Evolutionary conservation across 805 yeast species (phyloP), one percentile per base, ranked within the genome.

Genomic region (Babjeviella inositovora): DNA sequence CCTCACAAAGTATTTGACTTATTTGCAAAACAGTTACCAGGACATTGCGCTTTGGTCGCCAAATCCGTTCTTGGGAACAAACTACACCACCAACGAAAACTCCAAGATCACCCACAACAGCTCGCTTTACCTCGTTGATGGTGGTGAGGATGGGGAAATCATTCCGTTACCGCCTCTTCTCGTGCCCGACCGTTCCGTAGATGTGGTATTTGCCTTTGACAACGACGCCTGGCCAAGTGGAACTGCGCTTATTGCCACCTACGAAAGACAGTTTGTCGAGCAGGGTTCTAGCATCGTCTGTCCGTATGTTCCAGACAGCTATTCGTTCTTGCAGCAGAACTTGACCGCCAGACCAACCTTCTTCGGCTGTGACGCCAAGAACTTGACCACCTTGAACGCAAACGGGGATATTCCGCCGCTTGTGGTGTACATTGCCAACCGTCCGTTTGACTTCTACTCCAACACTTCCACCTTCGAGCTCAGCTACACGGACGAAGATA

Each of bases 211-310:
- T 28, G 53, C 55, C 3, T 48, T 30, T 23, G 58, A 53, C 28
- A 51, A 48, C 23, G 47, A 55, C 3, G 52, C 49, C 9, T 53
- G 59, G 59, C 59, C 61, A 16, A 41, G 47, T 32, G 58, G 61
- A 4, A 31, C 45, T 6, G 42, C 57, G 1, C 26, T 53, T 22
- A 33, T 46, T 8, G 33, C 32, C 10, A 46, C 59, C 5, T 53
- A 33, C 31, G 38, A 44, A 21, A 28, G 59, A 26, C 58, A 53
- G 31, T 30, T 37, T 18, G 27, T 33, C 24, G 20, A 18, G 5
- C 48, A 43, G 22, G 47, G 45, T 4, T 35, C 34, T 23, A 38
- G 38, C 7, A 32, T 45, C 7, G 35, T 43, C 7, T 43, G 41
- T 35, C 49, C 49, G 0, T 25, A 30, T 17, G 45, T 40, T 9